A percentile compares a stretch with the other conserved stretches of the same genome.
phyloP scores from a whole-genome alignment of 345 rosid species.

The Moricandia arvensis region DNA sequence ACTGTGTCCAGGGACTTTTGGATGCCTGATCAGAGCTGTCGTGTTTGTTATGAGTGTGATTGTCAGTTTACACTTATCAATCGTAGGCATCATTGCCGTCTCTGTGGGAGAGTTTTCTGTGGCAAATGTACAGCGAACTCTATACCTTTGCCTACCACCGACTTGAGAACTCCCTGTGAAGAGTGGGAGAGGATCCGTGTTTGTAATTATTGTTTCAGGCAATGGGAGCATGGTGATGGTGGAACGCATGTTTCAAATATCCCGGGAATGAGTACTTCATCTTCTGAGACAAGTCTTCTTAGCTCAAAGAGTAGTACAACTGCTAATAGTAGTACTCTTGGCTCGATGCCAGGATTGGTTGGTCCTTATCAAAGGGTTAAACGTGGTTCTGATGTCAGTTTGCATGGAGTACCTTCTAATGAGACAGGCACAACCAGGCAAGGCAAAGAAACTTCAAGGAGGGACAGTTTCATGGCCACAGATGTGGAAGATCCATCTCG shows the following conservation, averaged over 20 bases:
- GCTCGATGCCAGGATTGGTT: conserved; percentile 51
- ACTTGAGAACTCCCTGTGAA: conserved; percentile 47
- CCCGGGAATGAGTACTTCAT: conserved; percentile 51
- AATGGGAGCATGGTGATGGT: conserved; percentile 67
- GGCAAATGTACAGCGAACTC: conserved; percentile 86
- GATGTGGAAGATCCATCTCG: conserved; percentile 49
- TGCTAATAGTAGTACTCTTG: conserved; percentile 53
- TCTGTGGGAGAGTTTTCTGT: conserved; percentile 91
- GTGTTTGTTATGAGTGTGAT: conserved; percentile 93
- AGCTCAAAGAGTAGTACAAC: conserved; percentile 65
- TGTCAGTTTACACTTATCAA: conserved; percentile 67
- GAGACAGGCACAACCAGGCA: conserved; percentile 47
- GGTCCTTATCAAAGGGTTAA: conserved; percentile 56
- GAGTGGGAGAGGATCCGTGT: conserved; percentile 83
- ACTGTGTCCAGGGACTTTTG: conserved; percentile 87
- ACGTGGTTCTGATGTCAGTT: conserved; percentile 46
- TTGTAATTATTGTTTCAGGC: conserved; percentile 90
- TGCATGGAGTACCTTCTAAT: conserved; percentile 44
- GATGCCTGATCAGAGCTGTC: conserved; percentile 98
- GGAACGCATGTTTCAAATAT: conserved; percentile 46
- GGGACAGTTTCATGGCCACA: conserved; percentile 36
- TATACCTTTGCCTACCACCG: conserved; percentile 51
- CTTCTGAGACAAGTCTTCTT: conserved; percentile 61
- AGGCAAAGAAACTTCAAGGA: conserved; percentile 41
- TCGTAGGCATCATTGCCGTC: conserved; percentile 90